Percentiles rank a stretch among this genome's conserved stretches.
Conservation (phyloP, 75 land plant genomes). For the Cunninghamia lanceolata region DNA sequence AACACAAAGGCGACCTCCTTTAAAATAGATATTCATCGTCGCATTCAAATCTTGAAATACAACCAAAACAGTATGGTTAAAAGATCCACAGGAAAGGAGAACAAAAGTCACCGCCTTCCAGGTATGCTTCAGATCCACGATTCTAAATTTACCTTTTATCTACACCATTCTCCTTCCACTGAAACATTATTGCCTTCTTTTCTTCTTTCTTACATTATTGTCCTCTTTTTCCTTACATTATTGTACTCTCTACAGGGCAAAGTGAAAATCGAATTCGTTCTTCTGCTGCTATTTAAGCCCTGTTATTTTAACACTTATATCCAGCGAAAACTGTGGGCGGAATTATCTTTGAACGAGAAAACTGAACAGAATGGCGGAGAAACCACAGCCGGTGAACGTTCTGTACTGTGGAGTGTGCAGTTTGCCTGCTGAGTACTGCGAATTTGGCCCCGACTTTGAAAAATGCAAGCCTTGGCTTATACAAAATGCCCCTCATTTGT, state of each 20-base stretch:
- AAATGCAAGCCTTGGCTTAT: slow-evolving; percentile 98
- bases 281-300: neutral
- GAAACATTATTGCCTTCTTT: neutral
- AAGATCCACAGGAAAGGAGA: too few species aligned
- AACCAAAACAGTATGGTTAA: too few species aligned
- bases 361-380: slow-evolving; percentile 65
- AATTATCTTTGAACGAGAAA: neutral
- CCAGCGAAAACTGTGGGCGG: neutral
- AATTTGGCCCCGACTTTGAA: slow-evolving; percentile 94
- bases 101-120: neutral
- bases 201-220: neutral
- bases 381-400: slow-evolving; percentile 69
- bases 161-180: neutral
- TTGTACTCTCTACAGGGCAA: neutral
- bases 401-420: slow-evolving; percentile 83
- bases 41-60: too few species aligned
- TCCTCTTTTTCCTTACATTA: neutral
- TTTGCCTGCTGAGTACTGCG: slow-evolving; percentile 95
- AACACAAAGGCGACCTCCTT: too few species aligned
- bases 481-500: slow-evolving; percentile 78
- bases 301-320: too few species aligned
- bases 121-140: neutral
- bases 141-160: neutral
- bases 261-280: neutral
- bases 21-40: too few species aligned